These are phyloP conservation scores for Talaromyces borbonicus DNA, from an alignment of 495 filamentous ascomycete species.

Conservation along the genomic window DNA sequence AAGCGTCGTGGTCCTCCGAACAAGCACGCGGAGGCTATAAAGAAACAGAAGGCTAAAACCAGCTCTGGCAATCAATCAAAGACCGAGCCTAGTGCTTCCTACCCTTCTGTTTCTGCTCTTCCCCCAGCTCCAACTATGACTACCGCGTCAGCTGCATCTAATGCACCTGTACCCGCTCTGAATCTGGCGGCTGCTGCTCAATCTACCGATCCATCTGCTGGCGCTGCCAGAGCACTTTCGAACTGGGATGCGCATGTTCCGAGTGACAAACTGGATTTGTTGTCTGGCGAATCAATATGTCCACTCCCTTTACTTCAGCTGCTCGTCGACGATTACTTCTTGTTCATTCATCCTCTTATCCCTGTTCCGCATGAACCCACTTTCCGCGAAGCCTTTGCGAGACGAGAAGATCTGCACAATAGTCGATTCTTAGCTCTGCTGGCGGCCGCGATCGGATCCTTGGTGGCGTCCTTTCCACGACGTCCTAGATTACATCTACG, in stretches of 20 bases:
- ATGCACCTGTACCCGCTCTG: no score
- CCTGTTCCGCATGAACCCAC: constrained; percentile 80
- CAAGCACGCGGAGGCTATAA: constrained; percentile 73
- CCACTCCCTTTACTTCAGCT: constrained; percentile 53
- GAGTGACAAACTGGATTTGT: not conserved
- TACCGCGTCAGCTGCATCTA: no score
- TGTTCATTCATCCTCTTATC: constrained; percentile 77
- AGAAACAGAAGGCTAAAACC: constrained; percentile 48
- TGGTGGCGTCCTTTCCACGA: constrained; percentile 77
- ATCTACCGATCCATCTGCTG: constrained; percentile 19
- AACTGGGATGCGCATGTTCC: constrained; percentile 17
- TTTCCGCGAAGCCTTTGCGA: constrained; percentile 63
- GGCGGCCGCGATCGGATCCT: constrained; percentile 67
- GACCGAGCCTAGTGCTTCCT: no score
- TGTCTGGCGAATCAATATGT: constrained; percentile 66
- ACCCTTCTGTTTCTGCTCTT: constrained; percentile 13
- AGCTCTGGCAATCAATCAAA: no score
- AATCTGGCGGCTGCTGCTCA: constrained; percentile 24
- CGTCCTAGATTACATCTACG: constrained; percentile 62
- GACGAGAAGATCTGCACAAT: constrained; percentile 59
- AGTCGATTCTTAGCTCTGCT: constrained; percentile 64
- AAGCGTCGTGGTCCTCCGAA: constrained; percentile 79
- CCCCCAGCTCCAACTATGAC: constrained; percentile 14
- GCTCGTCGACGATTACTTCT: constrained; percentile 81
- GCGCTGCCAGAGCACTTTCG: constrained; percentile 3